phyloP scores from a whole-genome alignment of 1,284 basidiomycete genomes.

The Porodaedalea pini region DNA sequence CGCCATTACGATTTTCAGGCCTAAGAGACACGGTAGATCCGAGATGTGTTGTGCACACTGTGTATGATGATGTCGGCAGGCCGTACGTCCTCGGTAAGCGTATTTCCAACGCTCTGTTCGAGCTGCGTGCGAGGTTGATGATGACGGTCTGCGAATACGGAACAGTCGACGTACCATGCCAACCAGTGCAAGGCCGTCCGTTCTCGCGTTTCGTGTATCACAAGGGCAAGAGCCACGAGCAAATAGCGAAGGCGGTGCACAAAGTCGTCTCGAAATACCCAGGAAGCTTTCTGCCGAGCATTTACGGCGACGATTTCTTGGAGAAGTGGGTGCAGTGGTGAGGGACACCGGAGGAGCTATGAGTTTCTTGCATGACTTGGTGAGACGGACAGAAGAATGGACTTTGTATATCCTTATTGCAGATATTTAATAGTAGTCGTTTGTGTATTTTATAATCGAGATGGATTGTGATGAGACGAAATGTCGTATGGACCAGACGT shows the following conservation, averaged over 20 bases:
- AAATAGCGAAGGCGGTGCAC: conserved; percentile 1
- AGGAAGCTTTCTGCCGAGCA: conserved; percentile 5
- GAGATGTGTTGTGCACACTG: background rate
- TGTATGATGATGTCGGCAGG: conserved; percentile 3
- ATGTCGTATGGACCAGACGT: background rate
- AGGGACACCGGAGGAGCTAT: no score
- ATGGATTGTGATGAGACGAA: no score
- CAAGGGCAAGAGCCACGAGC: conserved; percentile 1
- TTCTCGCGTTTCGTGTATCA: background rate
- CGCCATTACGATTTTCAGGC: background rate
- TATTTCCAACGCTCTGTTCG: background rate
- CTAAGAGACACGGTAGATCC: background rate
- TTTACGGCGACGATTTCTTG: background rate
- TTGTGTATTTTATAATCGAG: no score
- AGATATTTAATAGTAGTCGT: no score
- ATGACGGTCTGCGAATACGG: no score
- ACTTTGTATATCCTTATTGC: no score
- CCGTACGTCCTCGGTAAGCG: conserved; percentile 3
- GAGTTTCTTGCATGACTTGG: no score
- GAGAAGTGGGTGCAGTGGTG: conserved; percentile 1
- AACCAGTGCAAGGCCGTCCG: background rate
- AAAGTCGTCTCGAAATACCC: conserved; percentile 2
- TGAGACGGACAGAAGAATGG: no score
- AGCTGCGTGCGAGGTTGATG: no score
- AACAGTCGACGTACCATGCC: conserved; percentile 1